Base-by-base conservation (phyloP, 1,139 yeast genomes). In the Lodderomyces jiufengensis region DNA sequence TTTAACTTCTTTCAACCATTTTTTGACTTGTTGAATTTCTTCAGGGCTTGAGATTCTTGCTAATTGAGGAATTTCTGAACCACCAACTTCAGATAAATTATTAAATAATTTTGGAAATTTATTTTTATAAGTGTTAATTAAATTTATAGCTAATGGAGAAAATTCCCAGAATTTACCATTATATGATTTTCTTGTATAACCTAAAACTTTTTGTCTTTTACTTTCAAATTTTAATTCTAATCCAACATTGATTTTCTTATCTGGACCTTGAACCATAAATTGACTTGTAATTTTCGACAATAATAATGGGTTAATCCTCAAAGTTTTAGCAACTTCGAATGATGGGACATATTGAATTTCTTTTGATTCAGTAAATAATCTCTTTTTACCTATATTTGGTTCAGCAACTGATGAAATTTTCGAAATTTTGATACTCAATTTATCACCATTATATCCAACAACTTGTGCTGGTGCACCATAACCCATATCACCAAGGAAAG, bases 401-500 rank as follows among this genome's bases (percentile, higher is more conserved):
- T 82, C 88, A 12, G 70, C 61, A 31, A 65, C 64, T 3, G 68
- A 54, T 27, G 70, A 67, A 39, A 73, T 73, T 51, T 78, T 75
- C 30, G 72, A 66, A 24, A 69, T 64, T 38, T 65, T 61, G 14
- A 83, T 75, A 35, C 79, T 73, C 38, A 82, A 59, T 41, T 76
- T 76, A 21, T 68, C 70, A 15, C 67, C 70, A 29, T 75, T 67
- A 44, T 78, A 74, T 1, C 86, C 95, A 35, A 72, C 78, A 33
- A 92, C 76, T 16, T 71, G 70, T 10, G 94, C 90, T 34, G 95
- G 84, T 20, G 87, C 75, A 33, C 98, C 98, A 54, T 86, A 92
- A 3, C 90, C 95, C 61, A 80, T 79, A 27, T 84, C 88, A 27
- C 97, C 95, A 43, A 92, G 67, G 54, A 86, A 86, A n/a, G 90